A percentile compares a stretch with the other conserved stretches of the same genome.
Conservation (phyloP, 2,329 filamentous ascomycete species). For the Diplocarpon mali region DNA sequence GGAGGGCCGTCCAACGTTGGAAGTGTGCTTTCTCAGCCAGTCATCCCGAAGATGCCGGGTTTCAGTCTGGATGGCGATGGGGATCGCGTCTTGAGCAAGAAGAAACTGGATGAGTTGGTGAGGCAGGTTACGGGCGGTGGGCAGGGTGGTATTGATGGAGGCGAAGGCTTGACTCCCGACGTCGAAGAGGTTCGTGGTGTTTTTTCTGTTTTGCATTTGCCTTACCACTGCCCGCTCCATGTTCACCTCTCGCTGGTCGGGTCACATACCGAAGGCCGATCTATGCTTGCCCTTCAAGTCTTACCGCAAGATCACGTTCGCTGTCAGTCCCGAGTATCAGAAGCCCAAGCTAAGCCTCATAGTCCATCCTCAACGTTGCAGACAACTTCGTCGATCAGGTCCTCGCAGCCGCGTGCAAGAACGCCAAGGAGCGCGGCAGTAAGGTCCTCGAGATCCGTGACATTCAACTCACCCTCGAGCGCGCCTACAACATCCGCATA, state of each 20-base stretch:
- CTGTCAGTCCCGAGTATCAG: not conserved
- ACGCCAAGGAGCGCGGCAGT: slow-evolving; percentile 85
- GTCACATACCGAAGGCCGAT: too few relatives aligned
- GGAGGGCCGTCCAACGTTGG: slow-evolving; percentile 64
- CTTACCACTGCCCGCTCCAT: not conserved
- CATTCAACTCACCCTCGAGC: slow-evolving; percentile 71
- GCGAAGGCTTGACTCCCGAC: slow-evolving; percentile 74
- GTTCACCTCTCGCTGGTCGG: not conserved
- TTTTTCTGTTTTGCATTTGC: too few relatives aligned
- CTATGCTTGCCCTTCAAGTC: too few relatives aligned
- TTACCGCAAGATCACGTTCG: too few relatives aligned
- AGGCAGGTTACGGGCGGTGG: slow-evolving; percentile 82
- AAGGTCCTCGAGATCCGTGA: slow-evolving; percentile 84
- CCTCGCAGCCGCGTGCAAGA: slow-evolving; percentile 73
- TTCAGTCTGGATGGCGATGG: slow-evolving; percentile 87
- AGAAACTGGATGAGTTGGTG: slow-evolving; percentile 91
- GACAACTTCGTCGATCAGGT: slow-evolving; percentile 94
- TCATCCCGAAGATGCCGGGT: slow-evolving; percentile 67
- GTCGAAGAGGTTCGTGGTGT: slow-evolving; percentile 72
- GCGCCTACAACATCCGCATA: slow-evolving; percentile 82
- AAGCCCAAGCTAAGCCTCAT: slow-evolving; percentile 8
- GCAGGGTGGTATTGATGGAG: slow-evolving; percentile 53
- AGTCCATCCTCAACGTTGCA: slow-evolving; percentile 81
- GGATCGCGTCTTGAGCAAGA: slow-evolving; percentile 90
- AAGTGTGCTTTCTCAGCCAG: slow-evolving; percentile 77